Percentiles rank a stretch among this genome's conserved stretches.
These are phyloP conservation scores for Aschersonia sp. DNA, from an alignment of 2,329 filamentous ascomycete species.

Conservation along the genomic window DNA sequence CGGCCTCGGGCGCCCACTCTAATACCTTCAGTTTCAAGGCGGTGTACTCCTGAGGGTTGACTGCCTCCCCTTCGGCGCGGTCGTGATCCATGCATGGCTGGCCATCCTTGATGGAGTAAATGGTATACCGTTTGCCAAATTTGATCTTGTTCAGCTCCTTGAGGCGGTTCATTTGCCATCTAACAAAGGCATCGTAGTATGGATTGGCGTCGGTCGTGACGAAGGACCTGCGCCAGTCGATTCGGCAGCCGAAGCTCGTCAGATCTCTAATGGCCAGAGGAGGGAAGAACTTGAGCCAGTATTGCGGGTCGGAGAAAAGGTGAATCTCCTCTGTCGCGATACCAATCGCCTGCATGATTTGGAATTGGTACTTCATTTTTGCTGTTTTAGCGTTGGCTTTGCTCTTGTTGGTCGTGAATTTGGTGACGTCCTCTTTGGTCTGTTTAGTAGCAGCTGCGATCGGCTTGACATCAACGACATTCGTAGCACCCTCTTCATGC, in stretches of 20 bases:
- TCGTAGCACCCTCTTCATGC: constrained; percentile 31
- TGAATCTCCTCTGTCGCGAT: constrained; percentile 83
- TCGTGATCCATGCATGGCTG: constrained; percentile 35
- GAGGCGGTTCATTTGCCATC: constrained; percentile 94
- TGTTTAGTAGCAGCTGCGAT: constrained; percentile 48
- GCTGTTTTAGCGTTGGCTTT: constrained; percentile 83
- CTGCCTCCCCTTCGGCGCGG: constrained; percentile 29
- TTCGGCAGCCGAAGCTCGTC: constrained; percentile 67
- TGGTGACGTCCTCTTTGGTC: constrained; percentile 70
- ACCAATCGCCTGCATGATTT: constrained; percentile 86
- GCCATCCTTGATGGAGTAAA: constrained; percentile 47
- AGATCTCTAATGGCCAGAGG: constrained; percentile 51
- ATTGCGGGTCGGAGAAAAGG: constrained; percentile 75
- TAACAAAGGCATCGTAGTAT: constrained; percentile 88
- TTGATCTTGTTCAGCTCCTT: constrained; percentile 86
- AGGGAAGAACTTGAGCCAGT: constrained; percentile 87
- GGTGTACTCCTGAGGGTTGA: constrained; percentile 78
- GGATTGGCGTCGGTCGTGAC: constrained; percentile 95
- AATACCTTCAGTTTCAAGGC: constrained; percentile 82
- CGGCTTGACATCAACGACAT: constrained; percentile 25
- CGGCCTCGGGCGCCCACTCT: constrained; percentile 71
- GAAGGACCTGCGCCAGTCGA: constrained; percentile 88
- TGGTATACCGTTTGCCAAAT: constrained; percentile 84
- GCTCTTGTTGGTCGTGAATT: constrained; percentile 85
- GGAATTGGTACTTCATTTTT: constrained; percentile 91